These are phyloP conservation scores for Davidsoniella neocaledoniae DNA, from an alignment of 2,329 filamentous ascomycete species.

Conservation along the genomic window DNA sequence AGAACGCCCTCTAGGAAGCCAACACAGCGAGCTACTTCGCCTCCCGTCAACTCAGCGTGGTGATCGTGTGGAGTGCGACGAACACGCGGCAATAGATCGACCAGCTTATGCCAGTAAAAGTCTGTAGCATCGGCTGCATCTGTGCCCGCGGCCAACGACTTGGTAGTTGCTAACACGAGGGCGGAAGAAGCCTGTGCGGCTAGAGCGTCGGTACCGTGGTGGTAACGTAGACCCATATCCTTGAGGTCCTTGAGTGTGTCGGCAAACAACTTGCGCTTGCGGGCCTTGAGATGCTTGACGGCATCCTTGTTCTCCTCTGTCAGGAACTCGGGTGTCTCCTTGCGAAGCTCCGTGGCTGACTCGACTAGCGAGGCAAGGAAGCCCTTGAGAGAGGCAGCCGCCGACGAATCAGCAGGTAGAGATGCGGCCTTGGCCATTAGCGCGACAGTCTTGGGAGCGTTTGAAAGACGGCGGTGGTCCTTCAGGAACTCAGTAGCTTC, in stretches of 20 bases:
- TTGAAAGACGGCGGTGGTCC: conserved; percentile 48
- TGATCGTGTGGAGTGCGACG: conserved; percentile 54
- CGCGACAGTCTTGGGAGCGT: conserved; percentile 50
- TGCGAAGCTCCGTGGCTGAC: conserved; percentile 53
- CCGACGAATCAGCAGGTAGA: conserved; percentile 33
- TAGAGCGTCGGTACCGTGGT: conserved; percentile 58
- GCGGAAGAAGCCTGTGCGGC: conserved; percentile 56
- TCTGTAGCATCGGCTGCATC: conserved; percentile 15
- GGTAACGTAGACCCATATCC: conserved; percentile 78
- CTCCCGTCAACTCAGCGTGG: conserved; percentile 67
- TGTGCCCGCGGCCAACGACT: conserved; percentile 22
- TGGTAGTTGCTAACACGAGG: conserved; percentile 45
- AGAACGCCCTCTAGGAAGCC: conserved; percentile 80
- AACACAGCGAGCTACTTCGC: conserved; percentile 62
- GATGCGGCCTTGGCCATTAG: conserved; percentile 53
- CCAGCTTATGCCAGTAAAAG: conserved; percentile 50
- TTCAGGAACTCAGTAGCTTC: conserved; percentile 16
- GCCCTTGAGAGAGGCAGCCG: conserved; percentile 41
- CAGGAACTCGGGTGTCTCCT: conserved; percentile 64
- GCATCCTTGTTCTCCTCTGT: conserved; percentile 73
- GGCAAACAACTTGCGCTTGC: conserved; percentile 79
- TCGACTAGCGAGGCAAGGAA: conserved; percentile 49
- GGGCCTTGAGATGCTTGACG: conserved; percentile 76
- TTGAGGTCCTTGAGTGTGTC: conserved; percentile 71
- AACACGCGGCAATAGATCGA: conserved; percentile 55